Conservation (phyloP, 2,329 filamentous ascomycete genomes). For the Trichoderma pleuroti region DNA sequence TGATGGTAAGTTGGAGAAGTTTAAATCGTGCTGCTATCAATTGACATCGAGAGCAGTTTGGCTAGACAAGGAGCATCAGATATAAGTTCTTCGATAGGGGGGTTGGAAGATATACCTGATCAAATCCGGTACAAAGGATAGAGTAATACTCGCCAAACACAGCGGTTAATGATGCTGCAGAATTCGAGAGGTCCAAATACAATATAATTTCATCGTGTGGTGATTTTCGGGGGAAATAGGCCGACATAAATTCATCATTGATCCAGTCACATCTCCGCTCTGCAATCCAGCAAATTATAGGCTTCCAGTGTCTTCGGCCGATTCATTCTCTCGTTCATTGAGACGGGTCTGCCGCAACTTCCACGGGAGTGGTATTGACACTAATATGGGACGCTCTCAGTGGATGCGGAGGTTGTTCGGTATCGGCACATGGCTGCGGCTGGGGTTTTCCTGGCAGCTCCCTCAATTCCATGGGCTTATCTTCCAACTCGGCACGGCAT, state of each 20-base stretch:
- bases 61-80: neutral
- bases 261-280: neutral
- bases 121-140: neutral
- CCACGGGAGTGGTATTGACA: slow-evolving; percentile 11
- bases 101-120: neutral
- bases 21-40: neutral
- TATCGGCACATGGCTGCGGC: neutral
- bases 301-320: neutral
- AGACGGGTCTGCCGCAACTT: slow-evolving; percentile 10
- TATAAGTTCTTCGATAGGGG: neutral
- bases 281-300: neutral
- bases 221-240: neutral
- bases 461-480: slow-evolving; percentile 17
- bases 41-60: neutral
- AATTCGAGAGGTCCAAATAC: neutral
- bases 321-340: neutral
- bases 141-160: neutral
- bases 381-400: slow-evolving; percentile 1
- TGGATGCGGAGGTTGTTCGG: neutral
- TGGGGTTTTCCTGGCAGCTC: slow-evolving; percentile 18
- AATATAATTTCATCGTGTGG: neutral
- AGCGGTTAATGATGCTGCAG: neutral
- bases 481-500: slow-evolving; percentile 17
- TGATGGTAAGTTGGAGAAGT: too few species aligned
- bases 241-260: neutral